Evolutionary conservation across 225 moss, liverwort and hornwort species (phyloP).

Genomic region (Sphagnum tenellum): DNA sequence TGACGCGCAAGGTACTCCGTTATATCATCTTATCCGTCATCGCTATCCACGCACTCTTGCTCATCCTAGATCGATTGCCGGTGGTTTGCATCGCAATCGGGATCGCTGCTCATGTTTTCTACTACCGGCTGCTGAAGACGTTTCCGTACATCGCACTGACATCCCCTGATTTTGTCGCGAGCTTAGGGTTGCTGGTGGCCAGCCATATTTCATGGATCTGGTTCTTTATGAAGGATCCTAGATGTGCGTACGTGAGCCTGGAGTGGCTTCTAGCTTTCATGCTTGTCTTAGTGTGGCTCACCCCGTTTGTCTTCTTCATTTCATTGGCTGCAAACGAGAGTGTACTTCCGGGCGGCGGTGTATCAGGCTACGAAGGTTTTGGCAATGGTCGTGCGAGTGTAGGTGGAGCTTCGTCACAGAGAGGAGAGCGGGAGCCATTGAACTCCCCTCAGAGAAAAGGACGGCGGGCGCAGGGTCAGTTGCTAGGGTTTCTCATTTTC

Average conservation of each 20-base stretch:
- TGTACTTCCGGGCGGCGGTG: slow-evolving; percentile 54
- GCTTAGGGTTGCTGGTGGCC: slow-evolving; percentile 46
- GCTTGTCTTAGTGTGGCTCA: slow-evolving; percentile 83
- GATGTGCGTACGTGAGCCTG: slow-evolving; percentile 68
- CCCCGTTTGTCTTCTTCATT: slow-evolving; percentile 85
- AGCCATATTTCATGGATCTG: slow-evolving; percentile 80
- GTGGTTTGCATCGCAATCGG: slow-evolving; percentile 59
- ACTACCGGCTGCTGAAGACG: slow-evolving; percentile 73
- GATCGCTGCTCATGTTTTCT: slow-evolving; percentile 59
- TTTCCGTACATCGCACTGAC: slow-evolving; percentile 81
- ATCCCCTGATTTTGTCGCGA: slow-evolving; percentile 68
- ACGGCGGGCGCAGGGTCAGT: slow-evolving; percentile 46
- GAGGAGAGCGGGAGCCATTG: slow-evolving; percentile 2
- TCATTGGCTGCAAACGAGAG: slow-evolving; percentile 97
- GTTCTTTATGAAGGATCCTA: slow-evolving; percentile 78
- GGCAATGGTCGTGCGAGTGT: neutral
- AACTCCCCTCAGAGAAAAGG: too few relatives aligned
- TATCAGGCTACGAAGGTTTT: slow-evolving; percentile 18
- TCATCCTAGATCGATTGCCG: slow-evolving; percentile 70
- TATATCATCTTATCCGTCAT: slow-evolving; percentile 72
- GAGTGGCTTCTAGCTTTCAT: slow-evolving; percentile 92
- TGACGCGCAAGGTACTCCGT: slow-evolving; percentile 62
- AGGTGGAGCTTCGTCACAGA: slow-evolving; percentile 6
- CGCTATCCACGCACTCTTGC: slow-evolving; percentile 54
- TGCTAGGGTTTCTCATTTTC: slow-evolving; percentile 62